Base-by-base conservation (phyloP, 2,329 filamentous ascomycete species). In the Apiospora hydei region DNA sequence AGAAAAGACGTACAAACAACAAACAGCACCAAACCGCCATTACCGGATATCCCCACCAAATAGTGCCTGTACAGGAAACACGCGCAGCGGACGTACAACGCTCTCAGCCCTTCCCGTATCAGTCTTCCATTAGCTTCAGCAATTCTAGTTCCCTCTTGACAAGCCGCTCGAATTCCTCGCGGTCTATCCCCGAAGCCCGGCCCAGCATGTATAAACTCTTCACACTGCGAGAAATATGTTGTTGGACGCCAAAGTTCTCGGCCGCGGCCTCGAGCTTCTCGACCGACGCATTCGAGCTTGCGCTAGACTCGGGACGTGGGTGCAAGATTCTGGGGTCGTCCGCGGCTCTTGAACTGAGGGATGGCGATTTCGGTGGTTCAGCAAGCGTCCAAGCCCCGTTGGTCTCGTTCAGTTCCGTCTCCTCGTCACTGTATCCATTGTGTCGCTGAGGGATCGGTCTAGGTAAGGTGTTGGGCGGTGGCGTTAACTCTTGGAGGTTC, bases 171-270 rank as follows among this genome's bases (percentile, higher is more conserved):
- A 96, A 96, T 79, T 96, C 93, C 46, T 89, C 89, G 64, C 91
- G 85, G 69, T 93, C 90, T 76, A 96, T 95, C 0, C 93, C 93
- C 30, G 90, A 90, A 1, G 91, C 88, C 57, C 88, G 88, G 34
- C 93, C 91, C 74, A 96, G 82, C 75, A 92, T 83, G 80, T 90
- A 96, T 75, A 96, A 82, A 80, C 92, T 95, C 84, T 94, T 92
- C 71, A 96, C 88, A 78, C 91, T 93, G 11, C 92, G 91, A 47
- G 91, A 91, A 64, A 96, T 90, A 81, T 96, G 93, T 82, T 95
- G 92, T 81, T 93, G 93, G 71, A 96, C 89, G 18, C 91, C 93
- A 71, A 92, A 88, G 81, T 85, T 85, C 51, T 84, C 86, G 2
- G 88, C 89, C 21, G 83, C 84, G 68, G 87, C 86, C 76, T 91